Evolutionary conservation across 176 grass and related monocot genomes (phyloP), one percentile per base, ranked within the genome.

Genomic region (Musa beccarii): DNA sequence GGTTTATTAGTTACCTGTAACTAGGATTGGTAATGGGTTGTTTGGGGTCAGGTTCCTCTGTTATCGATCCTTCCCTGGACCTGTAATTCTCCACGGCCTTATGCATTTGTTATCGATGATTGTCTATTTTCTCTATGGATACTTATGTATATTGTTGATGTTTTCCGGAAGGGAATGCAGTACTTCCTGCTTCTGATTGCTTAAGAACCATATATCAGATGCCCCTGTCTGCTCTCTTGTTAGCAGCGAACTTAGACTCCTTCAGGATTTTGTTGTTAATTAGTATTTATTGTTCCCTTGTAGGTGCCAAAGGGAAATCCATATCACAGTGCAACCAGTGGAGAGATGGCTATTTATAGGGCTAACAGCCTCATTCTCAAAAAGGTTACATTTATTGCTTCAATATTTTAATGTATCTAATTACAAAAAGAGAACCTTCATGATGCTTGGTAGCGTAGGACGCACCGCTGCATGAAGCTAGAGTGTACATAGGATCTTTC

Each of bases 271-370:
- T 43, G 34, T 43, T 43, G 34, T 43, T 43, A 43, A 43, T 52
- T 51, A 52, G 8, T 52, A 19, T 52, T 7, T 26, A 71, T 51
- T 43, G 2, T 49, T 11, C 76, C 49, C n/a, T 77, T 69, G 7
- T 13, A 94, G 95, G 76, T 99, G 75, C 86, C 90, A 69, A 94
- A 99, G 72, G 95, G 95, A 79, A 99, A 99, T 84, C 95, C 95
- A 71, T 89, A 91, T 78, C 90, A 99, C 76, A 99, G 95, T 82
- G 95, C 95, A 76, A 94, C 95, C 22, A 91, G 88, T 9, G 95
- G 95, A 52, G 90, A 94, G 79, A 99, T 92, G 95, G 95, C 88
- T 57, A 94, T 99, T 79, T 99, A 99, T 76, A 94, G 55, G 71
- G 90, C 95, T 49, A 99, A 94, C 55, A 99, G 86, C 80, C 88